phyloP scores from a whole-genome alignment of 129 eudicot species.

The Saposhnikovia divaricata region DNA sequence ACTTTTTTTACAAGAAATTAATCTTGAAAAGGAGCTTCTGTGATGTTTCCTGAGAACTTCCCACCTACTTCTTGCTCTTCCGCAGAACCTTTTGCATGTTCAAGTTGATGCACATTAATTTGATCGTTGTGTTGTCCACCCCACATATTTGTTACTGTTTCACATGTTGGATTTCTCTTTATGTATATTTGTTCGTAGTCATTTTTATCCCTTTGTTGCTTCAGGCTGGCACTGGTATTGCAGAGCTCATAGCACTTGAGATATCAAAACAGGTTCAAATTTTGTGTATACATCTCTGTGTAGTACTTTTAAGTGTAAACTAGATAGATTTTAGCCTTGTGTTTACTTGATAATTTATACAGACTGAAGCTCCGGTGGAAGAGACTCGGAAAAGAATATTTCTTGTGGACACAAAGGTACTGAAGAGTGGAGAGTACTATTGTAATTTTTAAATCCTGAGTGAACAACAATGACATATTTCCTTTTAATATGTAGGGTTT shows the following conservation, averaged over 20 bases:
- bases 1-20: neutral
- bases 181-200: neutral
- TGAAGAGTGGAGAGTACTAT: constrained; percentile 1
- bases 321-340: neutral
- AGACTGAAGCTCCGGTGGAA: constrained; percentile 75
- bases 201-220: constrained; percentile 13
- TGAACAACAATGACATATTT: neutral
- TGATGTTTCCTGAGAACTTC: neutral
- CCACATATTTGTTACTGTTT: neutral
- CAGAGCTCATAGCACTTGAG: constrained; percentile 96
- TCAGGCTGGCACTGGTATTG: constrained; percentile 99
- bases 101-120: neutral
- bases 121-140: neutral
- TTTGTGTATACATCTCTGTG: neutral
- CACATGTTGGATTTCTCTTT: neutral
- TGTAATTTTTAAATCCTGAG: neutral
- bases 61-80: neutral
- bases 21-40: neutral
- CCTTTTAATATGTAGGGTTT: constrained; percentile 53
- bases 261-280: constrained; percentile 85
- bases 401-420: constrained; percentile 93
- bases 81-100: neutral
- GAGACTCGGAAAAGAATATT: constrained; percentile 89
- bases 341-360: constrained; percentile 23
- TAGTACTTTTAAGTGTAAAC: neutral